Evolutionary conservation across 805 yeast species (phyloP).

Genomic region (Pichia eremophila): DNA sequence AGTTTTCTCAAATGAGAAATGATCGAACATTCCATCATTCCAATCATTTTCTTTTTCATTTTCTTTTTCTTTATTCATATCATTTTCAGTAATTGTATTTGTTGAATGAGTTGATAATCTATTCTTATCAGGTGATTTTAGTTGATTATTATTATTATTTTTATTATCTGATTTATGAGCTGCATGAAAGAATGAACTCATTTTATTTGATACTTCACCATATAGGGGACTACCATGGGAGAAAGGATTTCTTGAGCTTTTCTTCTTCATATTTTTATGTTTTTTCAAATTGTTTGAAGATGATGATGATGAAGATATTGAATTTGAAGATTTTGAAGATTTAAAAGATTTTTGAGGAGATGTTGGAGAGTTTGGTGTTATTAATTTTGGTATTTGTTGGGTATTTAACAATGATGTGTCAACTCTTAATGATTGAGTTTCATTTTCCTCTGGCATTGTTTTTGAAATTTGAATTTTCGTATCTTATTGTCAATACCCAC

Average conservation of each 20-base stretch:
- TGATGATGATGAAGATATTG: background rate
- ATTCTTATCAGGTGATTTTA: background rate
- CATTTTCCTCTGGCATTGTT: background rate
- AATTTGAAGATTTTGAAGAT: background rate
- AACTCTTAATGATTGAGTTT: background rate
- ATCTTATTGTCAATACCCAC: too few relatives aligned
- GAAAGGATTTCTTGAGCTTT: constrained; percentile 2
- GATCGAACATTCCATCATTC: constrained; percentile 10
- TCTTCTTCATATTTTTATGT: constrained; percentile 1
- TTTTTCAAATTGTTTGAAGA: background rate
- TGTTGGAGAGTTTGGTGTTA: background rate
- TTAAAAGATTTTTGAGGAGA: background rate
- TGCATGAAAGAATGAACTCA: constrained; percentile 6
- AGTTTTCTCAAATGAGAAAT: constrained; percentile 9
- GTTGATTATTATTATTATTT: background rate
- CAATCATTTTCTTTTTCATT: background rate
- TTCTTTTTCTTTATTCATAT: background rate
- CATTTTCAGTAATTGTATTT: background rate
- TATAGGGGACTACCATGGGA: constrained; percentile 10
- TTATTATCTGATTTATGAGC: background rate
- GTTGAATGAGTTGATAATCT: background rate
- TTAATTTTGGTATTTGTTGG: constrained; percentile 1
- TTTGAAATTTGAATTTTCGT: too few relatives aligned
- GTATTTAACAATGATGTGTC: background rate
- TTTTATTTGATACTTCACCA: constrained; percentile 11